phyloP scores from a whole-genome alignment of 495 filamentous ascomycete genomes.

The Apiosordaria backusii region DNA sequence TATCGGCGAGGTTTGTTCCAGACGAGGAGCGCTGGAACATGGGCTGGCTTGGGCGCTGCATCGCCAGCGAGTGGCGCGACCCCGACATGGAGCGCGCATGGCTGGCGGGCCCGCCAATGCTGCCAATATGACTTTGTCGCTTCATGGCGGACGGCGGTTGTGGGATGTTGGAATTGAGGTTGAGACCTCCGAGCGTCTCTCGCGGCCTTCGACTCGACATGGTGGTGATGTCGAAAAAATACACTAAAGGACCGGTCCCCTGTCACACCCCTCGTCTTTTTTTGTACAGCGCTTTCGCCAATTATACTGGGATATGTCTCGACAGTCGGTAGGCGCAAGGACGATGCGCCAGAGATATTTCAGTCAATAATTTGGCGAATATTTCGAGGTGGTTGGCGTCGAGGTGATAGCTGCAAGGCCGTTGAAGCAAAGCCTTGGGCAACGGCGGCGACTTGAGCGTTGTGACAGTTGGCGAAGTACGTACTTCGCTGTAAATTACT shows the following conservation, averaged over 20 bases:
- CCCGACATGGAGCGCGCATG: slow-evolving; percentile 76
- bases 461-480: slow-evolving; percentile 1
- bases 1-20: slow-evolving; percentile 67
- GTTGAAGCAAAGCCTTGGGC: background rate
- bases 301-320: background rate
- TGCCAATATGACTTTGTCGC: slow-evolving; percentile 79
- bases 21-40: slow-evolving; percentile 81
- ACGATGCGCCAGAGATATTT: background rate
- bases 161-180: slow-evolving; percentile 75
- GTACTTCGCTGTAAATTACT: background rate
- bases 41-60: slow-evolving; percentile 74
- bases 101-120: slow-evolving; percentile 44
- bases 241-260: background rate
- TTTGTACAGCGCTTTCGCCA: background rate
- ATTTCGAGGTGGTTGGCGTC: background rate
- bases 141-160: slow-evolving; percentile 94
- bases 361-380: background rate
- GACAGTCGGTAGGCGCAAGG: background rate
- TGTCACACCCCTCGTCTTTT: background rate
- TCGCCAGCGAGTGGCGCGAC: slow-evolving; percentile 79
- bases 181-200: slow-evolving; percentile 78
- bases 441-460: background rate
- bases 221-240: slow-evolving; percentile 21
- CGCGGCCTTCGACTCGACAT: slow-evolving; percentile 68
- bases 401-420: background rate